These are phyloP conservation scores for Wallacemonas collosoma DNA, from an alignment of 208 protist species.

Conservation along the genomic window DNA sequence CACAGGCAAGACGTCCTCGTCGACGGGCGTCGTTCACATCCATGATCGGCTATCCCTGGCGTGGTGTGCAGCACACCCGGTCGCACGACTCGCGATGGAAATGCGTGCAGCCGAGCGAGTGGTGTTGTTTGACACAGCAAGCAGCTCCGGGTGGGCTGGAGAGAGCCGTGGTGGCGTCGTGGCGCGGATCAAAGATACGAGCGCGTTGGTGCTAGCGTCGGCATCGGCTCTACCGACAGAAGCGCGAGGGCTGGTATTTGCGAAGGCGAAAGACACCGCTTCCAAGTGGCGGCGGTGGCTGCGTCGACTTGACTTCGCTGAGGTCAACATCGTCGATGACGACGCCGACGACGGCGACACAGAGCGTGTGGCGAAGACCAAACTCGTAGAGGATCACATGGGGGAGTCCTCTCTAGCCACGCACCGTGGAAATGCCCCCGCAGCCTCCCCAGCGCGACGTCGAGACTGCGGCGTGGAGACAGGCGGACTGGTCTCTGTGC, in stretches of 20 bases:
- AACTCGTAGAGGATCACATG: background rate
- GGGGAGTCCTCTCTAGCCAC: background rate
- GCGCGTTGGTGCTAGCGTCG: conserved; percentile 30
- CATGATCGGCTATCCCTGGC: conserved; percentile 42
- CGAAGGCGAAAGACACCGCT: background rate
- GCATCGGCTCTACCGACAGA: conserved; percentile 18
- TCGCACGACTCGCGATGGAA: conserved; percentile 45
- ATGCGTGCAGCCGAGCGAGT: conserved; percentile 32
- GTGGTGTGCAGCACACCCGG: conserved; percentile 37
- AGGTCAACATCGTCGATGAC: conserved; percentile 2
- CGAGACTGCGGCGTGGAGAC: conserved; percentile 30
- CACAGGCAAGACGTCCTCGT: background rate
- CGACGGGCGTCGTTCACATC: background rate
- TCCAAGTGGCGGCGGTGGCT: conserved; percentile 9
- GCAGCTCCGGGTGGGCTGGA: background rate
- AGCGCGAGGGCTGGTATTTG: background rate
- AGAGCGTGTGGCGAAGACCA: background rate
- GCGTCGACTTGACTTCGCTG: conserved; percentile 11
- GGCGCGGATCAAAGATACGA: background rate
- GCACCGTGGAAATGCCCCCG: background rate
- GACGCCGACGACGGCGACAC: background rate
- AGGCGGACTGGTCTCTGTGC: conserved; percentile 36
- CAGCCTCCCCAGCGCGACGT: background rate
- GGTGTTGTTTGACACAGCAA: conserved; percentile 28
- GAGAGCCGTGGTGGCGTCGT: background rate